Evolutionary conservation across 2,329 filamentous ascomycete genomes (phyloP).

Genomic region (Fusarium dlaminii): DNA sequence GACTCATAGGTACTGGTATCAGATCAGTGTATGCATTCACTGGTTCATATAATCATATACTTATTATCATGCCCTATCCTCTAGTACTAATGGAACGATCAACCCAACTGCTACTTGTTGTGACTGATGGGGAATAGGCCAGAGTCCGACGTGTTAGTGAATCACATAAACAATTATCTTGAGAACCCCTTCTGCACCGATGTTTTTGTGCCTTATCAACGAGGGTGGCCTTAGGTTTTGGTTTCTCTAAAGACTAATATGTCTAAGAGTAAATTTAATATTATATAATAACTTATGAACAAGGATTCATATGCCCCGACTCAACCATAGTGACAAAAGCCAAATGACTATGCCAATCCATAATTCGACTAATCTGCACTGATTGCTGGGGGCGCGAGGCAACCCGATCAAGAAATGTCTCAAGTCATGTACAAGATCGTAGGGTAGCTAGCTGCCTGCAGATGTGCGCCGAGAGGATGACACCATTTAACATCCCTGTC

Average conservation of each 20-base stretch:
- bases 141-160: neutral
- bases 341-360: neutral
- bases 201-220: neutral
- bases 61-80: neutral
- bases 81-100: neutral
- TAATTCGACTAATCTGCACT: too few relatives aligned
- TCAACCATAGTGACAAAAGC: too few relatives aligned
- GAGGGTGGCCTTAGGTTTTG: neutral
- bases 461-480: slow-evolving; percentile 7
- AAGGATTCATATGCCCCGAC: neutral
- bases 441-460: neutral
- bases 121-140: neutral
- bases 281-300: neutral
- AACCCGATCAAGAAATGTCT: neutral
- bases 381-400: neutral
- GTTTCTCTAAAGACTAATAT: neutral
- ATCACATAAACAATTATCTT: too few relatives aligned
- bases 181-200: neutral
- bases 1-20: neutral
- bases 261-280: neutral
- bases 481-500: slow-evolving; percentile 36
- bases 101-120: neutral
- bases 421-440: neutral
- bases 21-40: neutral
- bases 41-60: neutral